Conservation (phyloP, 108 stramenopile species). For the Pseudonitzschia multistriata region DNA sequence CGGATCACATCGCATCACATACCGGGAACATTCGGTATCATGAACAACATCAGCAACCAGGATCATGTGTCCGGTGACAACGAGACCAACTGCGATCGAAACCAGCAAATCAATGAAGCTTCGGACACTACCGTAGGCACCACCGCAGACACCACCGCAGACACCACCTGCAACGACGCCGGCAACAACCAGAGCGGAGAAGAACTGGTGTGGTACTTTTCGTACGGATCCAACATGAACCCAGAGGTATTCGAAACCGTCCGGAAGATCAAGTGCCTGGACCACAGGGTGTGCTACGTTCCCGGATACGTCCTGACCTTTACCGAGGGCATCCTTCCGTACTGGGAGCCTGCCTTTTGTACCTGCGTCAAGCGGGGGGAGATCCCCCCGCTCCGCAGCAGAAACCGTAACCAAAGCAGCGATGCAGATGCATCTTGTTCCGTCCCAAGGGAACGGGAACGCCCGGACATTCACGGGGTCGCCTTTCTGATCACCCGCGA, state of each 20-base stretch:
- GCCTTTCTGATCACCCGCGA: slow-evolving; percentile 9
- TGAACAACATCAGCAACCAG: too few relatives aligned
- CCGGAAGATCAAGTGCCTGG: neutral
- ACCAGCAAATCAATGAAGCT: too few relatives aligned
- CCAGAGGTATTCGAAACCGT: neutral
- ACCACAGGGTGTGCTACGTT: neutral
- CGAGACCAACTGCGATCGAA: too few relatives aligned
- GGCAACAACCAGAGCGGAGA: neutral
- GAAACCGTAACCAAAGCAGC: neutral
- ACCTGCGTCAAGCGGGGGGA: neutral
- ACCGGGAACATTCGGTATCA: too few relatives aligned
- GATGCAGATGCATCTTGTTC: neutral
- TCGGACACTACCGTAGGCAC: too few relatives aligned
- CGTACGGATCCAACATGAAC: slow-evolving; percentile 11
- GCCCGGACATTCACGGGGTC: slow-evolving; percentile 1
- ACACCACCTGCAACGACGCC: neutral
- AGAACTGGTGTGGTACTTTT: slow-evolving; percentile 9
- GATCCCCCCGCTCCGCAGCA: neutral
- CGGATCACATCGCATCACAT: too few relatives aligned
- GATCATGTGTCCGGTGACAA: too few relatives aligned
- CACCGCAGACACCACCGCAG: neutral
- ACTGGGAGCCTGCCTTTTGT: slow-evolving; percentile 1
- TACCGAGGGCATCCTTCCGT: neutral
- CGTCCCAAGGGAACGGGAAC: too few relatives aligned
- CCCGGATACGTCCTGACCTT: slow-evolving; percentile 10